Conservation (phyloP, 2,329 filamentous ascomycete genomes). For the Penicillium occitanis region DNA sequence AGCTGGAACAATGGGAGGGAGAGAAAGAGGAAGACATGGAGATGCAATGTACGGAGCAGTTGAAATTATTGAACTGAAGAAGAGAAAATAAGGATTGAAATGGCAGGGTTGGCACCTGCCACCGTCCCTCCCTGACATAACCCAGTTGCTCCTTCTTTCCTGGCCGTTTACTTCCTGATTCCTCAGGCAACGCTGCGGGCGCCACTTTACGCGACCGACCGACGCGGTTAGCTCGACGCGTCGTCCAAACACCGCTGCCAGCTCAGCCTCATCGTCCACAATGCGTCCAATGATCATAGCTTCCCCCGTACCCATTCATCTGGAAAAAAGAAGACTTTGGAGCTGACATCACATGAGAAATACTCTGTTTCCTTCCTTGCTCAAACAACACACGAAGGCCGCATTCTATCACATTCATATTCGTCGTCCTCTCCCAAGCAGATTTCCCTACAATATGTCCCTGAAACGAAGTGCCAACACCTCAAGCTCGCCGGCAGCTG, state of each 20-base stretch:
- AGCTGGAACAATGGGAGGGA: background rate
- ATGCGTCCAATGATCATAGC: background rate
- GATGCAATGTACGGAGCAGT: background rate
- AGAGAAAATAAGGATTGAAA: background rate
- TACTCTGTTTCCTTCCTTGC: background rate
- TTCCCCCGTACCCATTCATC: background rate
- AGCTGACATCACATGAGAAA: background rate
- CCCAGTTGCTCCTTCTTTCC: background rate
- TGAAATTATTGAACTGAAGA: background rate
- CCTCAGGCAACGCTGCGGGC: background rate
- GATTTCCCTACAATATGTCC: conserved; percentile 32
- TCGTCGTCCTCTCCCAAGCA: background rate
- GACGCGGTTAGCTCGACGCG: conserved; percentile 10
- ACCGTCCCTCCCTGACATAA: background rate
- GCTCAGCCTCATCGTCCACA: background rate
- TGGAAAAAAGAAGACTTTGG: background rate
- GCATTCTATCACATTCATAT: background rate
- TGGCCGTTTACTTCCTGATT: background rate
- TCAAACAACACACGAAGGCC: background rate
- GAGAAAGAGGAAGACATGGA: background rate
- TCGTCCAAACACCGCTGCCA: background rate
- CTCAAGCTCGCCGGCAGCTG: conserved; percentile 45
- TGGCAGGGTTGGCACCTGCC: conserved; percentile 1
- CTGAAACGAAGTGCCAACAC: conserved; percentile 67
- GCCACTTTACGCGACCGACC: background rate